A percentile compares a stretch with the other conserved stretches of the same genome.
Evolutionary conservation across 1,284 basidiomycete genomes (phyloP).

Genomic region (Spongispora temasekensis): DNA sequence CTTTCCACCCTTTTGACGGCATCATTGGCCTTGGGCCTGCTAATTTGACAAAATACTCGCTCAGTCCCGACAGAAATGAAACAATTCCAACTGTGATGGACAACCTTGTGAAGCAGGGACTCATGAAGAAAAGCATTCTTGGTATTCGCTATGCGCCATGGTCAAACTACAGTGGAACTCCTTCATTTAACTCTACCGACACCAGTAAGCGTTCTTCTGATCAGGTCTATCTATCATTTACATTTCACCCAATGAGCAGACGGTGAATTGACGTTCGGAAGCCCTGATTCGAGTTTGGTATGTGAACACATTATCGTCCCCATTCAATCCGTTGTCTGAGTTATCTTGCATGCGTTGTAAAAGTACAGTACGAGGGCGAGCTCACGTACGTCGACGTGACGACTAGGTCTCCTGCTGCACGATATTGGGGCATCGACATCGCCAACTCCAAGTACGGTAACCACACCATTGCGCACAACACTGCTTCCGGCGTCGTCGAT

Average conservation of each 20-base stretch:
- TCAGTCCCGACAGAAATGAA: background rate
- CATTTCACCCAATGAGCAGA: constrained; percentile 12
- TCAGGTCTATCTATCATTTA: background rate
- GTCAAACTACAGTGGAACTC: too few relatives aligned
- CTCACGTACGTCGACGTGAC: constrained; percentile 26
- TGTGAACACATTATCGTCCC: too few relatives aligned
- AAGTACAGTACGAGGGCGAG: constrained; percentile 18
- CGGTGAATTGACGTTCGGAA: constrained; percentile 29
- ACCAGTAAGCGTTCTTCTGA: background rate
- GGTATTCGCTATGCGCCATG: too few relatives aligned
- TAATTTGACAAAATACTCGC: constrained; percentile 19
- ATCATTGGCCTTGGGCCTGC: constrained; percentile 31
- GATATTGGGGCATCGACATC: constrained; percentile 32
- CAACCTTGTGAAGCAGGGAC: constrained; percentile 20
- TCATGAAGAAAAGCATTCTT: too few relatives aligned
- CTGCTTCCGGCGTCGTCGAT: constrained; percentile 23
- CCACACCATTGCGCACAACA: constrained; percentile 10
- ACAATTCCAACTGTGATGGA: constrained; percentile 29
- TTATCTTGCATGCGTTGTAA: background rate
- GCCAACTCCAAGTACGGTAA: constrained; percentile 14
- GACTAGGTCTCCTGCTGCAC: constrained; percentile 13
- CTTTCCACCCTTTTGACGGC: constrained; percentile 27
- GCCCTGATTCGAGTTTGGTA: constrained; percentile 11
- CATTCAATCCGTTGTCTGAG: too few relatives aligned
- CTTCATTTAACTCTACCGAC: too few relatives aligned